Evolutionary conservation across 257 asterid species (phyloP), one percentile per base, ranked within the genome.

Genomic region (Misopates orontium): DNA sequence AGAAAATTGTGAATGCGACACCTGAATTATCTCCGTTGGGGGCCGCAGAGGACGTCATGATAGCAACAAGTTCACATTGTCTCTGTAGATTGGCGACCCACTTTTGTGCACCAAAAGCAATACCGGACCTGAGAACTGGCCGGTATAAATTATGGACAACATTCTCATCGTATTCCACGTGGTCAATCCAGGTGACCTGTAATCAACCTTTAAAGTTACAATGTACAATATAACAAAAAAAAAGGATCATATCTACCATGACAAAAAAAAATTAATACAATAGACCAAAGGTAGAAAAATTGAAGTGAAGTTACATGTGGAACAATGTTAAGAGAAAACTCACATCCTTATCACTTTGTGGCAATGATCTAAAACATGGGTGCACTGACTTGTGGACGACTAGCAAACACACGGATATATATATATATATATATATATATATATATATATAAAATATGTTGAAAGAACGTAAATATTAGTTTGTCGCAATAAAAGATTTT

Each of bases 141-240:
- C 73, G 87, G 73, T 64, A 93, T 40, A 72, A 61, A 41, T 80
- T 74, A 53, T 85, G 91, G 69, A 84, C 60, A n/a, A n/a, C 42
- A 61, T 66, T 83, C 66, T 82, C 87, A 44, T 87, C 93, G 58
- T 84, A 89, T 50, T 85, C 93, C 58, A 76, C 78, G 78, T 92
- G 97, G 73, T 92, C 97, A 62, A 89, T 60, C 98, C 97, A 92
- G 10, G 80, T 83, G 59, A 92, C 91, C 97, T 92, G 89, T 63
- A 67, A 79, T 62, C 55, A 42, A 42, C 40, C 10, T 19, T n/a
- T 36, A 1, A 51, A 10, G 44, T 58, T 47, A 67, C 9, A 54
- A 40, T 10, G 10, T 17, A 53, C 28, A 15, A 40, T 40, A 24
- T 20, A 21, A 24, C 66, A 60, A 24, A 28, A 63, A 70, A 67